Base-by-base conservation (phyloP, 2,329 filamentous ascomycete species). In the Verticillium tricorpus region DNA sequence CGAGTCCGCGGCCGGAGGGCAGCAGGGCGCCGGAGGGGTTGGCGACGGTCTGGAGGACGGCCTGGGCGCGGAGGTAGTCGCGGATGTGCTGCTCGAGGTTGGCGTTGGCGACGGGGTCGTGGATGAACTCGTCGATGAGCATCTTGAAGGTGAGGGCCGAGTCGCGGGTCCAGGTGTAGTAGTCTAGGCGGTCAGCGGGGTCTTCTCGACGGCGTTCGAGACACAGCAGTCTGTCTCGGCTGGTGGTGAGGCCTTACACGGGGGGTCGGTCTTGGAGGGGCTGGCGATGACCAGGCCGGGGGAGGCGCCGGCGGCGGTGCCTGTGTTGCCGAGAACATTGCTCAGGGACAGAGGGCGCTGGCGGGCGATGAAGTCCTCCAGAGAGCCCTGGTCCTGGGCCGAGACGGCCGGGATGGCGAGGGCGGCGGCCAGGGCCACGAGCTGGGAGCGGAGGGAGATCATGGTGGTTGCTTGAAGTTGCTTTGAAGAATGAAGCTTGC, bases 131-230 rank as follows among this genome's bases (percentile, higher is more conserved):
- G 62, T 86, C 83, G 6, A 84, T 71, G 2, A 86, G 69, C 22
- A 74, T 74, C 67, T 85, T 85, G 71, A 83, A 77, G 2, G 78
- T 80, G 58, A 86, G 68, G 9, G 81, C 82, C 0, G 83, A 78
- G 68, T 86, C 84, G 34, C 84, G 76, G 2, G 82, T 82, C 83
- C 83, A 86, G 0, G 82, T 85, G 65, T 80, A 85, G 70, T 78
- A 85, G 66, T 86, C 82, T 84, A 19, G 12, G 28, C 11, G 8
- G 56, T 25, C 25, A 25, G 25, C 25, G 25, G 25, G 25, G 25
- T 25, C 25, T 2, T 25, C 25, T 25, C 25, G 25, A 25, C 25
- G 25, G 5, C 25, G 25, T 25, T 25, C 25, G 25, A 25, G 25
- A 25, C 25, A 5, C 25, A 25, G 25, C 25, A 5, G 25, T 25